phyloP scores from a whole-genome alignment of 2,329 filamentous ascomycete species.

The Pyricularia pennisetigena region DNA sequence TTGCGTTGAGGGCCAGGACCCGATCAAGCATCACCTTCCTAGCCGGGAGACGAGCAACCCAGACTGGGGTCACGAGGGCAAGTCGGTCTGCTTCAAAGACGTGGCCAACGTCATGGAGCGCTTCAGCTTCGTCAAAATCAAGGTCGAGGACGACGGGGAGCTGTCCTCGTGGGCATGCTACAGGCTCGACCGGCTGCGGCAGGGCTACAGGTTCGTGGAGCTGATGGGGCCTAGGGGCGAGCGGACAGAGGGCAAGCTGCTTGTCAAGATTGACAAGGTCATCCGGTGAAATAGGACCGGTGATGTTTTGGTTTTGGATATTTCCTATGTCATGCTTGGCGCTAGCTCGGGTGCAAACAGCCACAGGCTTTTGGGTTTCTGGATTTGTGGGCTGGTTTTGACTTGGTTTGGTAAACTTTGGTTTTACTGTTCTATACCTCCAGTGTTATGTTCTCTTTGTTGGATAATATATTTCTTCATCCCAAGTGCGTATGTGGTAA shows the following conservation, averaged over 20 bases:
- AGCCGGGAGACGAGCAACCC: slow-evolving; percentile 49
- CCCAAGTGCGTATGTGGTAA: background rate
- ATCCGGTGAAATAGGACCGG: slow-evolving; percentile 14
- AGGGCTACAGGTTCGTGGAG: slow-evolving; percentile 44
- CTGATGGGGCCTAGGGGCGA: slow-evolving; percentile 36
- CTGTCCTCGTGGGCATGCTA: slow-evolving; percentile 48
- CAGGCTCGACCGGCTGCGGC: slow-evolving; percentile 45
- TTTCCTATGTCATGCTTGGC: background rate
- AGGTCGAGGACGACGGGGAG: slow-evolving; percentile 38
- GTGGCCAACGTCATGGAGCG: slow-evolving; percentile 54
- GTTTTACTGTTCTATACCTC: background rate
- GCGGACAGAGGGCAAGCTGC: slow-evolving; percentile 34
- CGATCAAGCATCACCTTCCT: slow-evolving; percentile 49
- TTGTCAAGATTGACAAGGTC: slow-evolving; percentile 42
- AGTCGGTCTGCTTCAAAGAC: slow-evolving; percentile 47
- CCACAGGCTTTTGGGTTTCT: background rate
- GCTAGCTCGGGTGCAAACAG: background rate
- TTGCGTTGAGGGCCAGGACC: slow-evolving; percentile 50
- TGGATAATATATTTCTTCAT: background rate
- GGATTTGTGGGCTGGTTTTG: background rate
- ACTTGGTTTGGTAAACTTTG: background rate
- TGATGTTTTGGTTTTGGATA: background rate
- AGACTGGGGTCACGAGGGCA: slow-evolving; percentile 45
- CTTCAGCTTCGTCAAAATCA: slow-evolving; percentile 63
- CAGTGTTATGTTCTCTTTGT: background rate